These are phyloP conservation scores for Paralagenidium karlingii DNA, from an alignment of 352 stramenopile species.

Conservation along the genomic window DNA sequence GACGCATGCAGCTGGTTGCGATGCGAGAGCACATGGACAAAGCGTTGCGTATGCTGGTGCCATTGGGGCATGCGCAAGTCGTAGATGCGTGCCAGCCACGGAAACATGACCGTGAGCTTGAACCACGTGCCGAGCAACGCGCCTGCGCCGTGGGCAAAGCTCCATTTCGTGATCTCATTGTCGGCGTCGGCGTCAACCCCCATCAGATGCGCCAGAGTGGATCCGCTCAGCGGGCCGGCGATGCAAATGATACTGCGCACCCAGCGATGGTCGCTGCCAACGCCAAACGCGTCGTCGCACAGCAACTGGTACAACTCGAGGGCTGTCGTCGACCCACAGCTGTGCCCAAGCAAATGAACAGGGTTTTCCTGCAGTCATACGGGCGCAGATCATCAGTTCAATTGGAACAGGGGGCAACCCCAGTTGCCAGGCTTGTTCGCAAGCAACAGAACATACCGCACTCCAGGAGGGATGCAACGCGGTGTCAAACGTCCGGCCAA, in stretches of 20 bases:
- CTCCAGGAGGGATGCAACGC: constrained; percentile 28
- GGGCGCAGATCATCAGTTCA: too few species aligned
- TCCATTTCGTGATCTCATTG: constrained; percentile 14
- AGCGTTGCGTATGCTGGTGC: constrained; percentile 15
- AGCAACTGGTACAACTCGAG: constrained; percentile 65
- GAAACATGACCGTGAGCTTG: constrained; percentile 23
- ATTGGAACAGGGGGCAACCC: neutral
- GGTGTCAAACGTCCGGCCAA: constrained; percentile 18
- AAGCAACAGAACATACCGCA: too few species aligned
- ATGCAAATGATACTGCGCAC: constrained; percentile 46
- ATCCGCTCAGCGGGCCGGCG: constrained; percentile 36
- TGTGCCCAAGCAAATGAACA: constrained; percentile 47
- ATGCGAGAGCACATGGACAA: constrained; percentile 11
- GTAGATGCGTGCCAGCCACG: constrained; percentile 21
- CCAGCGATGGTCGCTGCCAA: constrained; percentile 37
- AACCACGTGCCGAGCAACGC: constrained; percentile 25
- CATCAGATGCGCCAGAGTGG: constrained; percentile 35
- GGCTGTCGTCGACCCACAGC: constrained; percentile 43
- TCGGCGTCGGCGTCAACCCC: constrained; percentile 15
- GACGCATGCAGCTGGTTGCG: constrained; percentile 21
- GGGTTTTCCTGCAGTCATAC: constrained; percentile 26
- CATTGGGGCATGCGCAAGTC: constrained; percentile 53
- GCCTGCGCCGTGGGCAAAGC: constrained; percentile 19
- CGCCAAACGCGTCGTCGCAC: constrained; percentile 32
- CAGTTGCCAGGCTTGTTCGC: neutral